phyloP scores from a whole-genome alignment of 208 protist genomes.

The Trypanosoma rangeli region DNA sequence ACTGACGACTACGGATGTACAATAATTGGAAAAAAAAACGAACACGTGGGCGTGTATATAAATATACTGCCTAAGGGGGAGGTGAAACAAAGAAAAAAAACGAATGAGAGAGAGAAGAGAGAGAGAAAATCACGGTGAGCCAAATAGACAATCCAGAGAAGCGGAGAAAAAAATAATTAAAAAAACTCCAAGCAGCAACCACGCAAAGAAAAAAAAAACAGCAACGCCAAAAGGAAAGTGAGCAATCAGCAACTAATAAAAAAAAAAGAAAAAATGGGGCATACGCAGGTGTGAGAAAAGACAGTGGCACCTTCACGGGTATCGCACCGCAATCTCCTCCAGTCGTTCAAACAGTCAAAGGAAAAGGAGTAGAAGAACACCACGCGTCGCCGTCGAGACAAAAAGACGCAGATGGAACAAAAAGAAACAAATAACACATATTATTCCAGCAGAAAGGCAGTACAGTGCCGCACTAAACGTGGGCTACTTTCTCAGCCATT shows the following conservation, averaged over 20 bases:
- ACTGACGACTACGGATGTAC: background rate
- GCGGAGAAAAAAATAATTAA: conserved; percentile 6
- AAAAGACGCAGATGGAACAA: background rate
- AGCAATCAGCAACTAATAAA: background rate
- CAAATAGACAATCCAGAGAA: background rate
- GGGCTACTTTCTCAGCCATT: conserved; percentile 67
- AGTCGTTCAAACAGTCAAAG: background rate
- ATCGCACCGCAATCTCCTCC: background rate
- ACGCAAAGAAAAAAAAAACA: background rate
- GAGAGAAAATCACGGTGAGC: background rate
- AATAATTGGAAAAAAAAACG: conserved; percentile 3
- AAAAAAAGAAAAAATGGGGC: background rate
- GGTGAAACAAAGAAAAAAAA: background rate
- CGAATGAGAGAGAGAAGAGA: conserved; percentile 3
- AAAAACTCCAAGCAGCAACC: no score
- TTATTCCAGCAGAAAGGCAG: background rate
- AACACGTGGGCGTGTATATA: background rate
- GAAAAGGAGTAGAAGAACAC: background rate
- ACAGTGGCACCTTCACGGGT: background rate
- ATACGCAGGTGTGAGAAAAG: background rate
- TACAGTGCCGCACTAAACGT: background rate
- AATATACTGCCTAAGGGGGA: background rate
- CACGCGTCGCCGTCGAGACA: background rate
- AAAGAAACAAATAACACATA: background rate
- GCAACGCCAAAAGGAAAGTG: background rate